These are phyloP conservation scores for Daldinia caldariorum DNA, from an alignment of 495 filamentous ascomycete genomes.

Conservation along the genomic window DNA sequence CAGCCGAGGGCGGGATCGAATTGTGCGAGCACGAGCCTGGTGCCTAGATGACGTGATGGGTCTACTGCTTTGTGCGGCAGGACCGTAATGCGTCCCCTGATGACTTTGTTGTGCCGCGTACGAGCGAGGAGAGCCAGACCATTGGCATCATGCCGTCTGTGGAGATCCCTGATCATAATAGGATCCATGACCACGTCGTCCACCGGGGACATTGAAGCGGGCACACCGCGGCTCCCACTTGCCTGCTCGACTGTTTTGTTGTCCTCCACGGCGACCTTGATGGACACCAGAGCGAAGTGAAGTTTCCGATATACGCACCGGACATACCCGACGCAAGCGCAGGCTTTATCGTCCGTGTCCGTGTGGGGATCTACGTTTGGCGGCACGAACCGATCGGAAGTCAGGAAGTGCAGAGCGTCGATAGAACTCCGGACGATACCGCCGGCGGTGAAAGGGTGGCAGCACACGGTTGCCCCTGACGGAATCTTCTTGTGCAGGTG, in stretches of 20 bases:
- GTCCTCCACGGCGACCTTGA: neutral
- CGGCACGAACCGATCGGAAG: constrained; percentile 16
- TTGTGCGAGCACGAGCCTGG: constrained; percentile 1
- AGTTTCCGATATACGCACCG: constrained; percentile 6
- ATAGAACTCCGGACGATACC: constrained; percentile 14
- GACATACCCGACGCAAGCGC: constrained; percentile 9
- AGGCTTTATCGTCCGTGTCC: constrained; percentile 16
- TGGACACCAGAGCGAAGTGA: constrained; percentile 11
- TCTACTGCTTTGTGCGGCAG: neutral
- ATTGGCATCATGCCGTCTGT: neutral
- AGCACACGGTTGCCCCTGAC: constrained; percentile 9
- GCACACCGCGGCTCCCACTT: neutral
- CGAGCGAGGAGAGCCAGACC: constrained; percentile 12
- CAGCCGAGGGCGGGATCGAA: neutral
- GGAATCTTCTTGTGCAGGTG: constrained; percentile 25
- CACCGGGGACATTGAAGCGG: neutral
- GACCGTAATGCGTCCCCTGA: constrained; percentile 6
- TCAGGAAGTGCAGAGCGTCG: neutral
- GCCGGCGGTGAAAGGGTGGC: constrained; percentile 12
- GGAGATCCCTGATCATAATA: neutral
- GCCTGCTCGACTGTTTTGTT: neutral
- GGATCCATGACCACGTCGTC: neutral
- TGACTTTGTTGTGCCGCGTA: constrained; percentile 4
- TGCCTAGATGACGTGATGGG: neutral
- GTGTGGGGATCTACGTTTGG: neutral